Conservation (phyloP, 2,329 filamentous ascomycete species). For the Helotiales sp. region DNA sequence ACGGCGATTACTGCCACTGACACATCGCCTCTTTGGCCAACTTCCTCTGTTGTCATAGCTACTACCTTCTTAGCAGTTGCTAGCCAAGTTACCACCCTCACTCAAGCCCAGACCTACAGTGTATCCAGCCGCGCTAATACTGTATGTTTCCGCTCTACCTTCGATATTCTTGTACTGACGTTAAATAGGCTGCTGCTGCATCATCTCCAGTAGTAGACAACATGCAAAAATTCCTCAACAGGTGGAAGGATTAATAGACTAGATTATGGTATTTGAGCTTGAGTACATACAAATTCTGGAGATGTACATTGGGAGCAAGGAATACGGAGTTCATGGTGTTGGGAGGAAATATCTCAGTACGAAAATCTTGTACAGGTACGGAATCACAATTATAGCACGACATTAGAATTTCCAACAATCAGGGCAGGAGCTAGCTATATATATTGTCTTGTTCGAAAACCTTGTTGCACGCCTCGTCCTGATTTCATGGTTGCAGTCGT, state of each 20-base stretch:
- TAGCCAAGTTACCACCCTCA: conserved; percentile 37
- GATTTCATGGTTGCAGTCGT: too few species aligned
- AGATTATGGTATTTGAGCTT: neutral
- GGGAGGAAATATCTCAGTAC: neutral
- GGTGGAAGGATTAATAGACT: conserved; percentile 38
- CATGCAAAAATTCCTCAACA: conserved; percentile 38
- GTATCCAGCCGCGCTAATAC: conserved; percentile 38
- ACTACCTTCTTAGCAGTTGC: conserved; percentile 34
- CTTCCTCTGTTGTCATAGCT: conserved; percentile 36
- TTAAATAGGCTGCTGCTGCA: conserved; percentile 29
- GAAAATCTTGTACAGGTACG: neutral
- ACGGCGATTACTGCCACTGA: conserved; percentile 40
- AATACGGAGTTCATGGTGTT: neutral
- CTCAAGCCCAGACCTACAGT: conserved; percentile 36
- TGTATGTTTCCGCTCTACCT: conserved; percentile 26
- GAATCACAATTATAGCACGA: neutral
- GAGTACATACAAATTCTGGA: neutral
- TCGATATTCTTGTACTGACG: conserved; percentile 14
- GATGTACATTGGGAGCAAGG: neutral
- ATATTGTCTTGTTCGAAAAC: too few species aligned
- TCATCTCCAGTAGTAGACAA: conserved; percentile 35
- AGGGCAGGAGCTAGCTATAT: too few species aligned
- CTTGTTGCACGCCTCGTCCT: too few species aligned
- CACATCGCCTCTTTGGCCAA: conserved; percentile 37
- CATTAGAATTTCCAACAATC: neutral